Conservation (phyloP, 2,329 filamentous ascomycete species). For the Capronia coronata region DNA sequence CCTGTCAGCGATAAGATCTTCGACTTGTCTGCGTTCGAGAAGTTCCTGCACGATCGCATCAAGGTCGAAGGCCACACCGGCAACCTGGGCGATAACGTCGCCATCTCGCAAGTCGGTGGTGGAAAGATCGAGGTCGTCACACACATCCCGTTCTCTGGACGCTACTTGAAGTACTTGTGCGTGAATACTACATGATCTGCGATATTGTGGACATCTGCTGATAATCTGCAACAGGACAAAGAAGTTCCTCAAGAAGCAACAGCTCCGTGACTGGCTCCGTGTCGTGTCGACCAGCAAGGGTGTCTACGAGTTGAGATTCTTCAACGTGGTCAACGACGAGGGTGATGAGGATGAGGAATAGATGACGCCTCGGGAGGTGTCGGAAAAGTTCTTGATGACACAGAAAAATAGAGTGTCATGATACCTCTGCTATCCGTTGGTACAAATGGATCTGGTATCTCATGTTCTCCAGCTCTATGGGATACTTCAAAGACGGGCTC, state of each 20-base stretch:
- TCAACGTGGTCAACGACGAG: conserved; percentile 99
- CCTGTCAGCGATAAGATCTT: conserved; percentile 99
- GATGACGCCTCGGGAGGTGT: conserved; percentile 35
- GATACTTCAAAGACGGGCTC: conserved; percentile 60
- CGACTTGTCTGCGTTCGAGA: conserved; percentile 96
- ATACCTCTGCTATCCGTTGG: conserved; percentile 31
- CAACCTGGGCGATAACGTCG: conserved; percentile 90
- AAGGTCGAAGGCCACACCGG: conserved; percentile 98
- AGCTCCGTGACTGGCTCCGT: conserved; percentile 99
- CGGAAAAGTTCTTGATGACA: conserved; percentile 9
- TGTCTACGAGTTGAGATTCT: conserved; percentile 99
- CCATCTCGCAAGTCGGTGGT: conserved; percentile 84
- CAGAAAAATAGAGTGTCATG: conserved; percentile 1
- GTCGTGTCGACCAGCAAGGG: conserved; percentile 97
- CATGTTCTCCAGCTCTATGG: conserved; percentile 88
- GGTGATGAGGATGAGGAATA: conserved; percentile 98
- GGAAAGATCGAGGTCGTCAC: conserved; percentile 97
- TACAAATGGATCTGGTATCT: conserved; percentile 89
- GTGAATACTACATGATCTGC: conserved; percentile 35
- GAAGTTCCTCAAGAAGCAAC: conserved; percentile 99
- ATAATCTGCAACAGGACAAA: conserved; percentile 66
- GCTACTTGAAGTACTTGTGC: conserved; percentile 99
- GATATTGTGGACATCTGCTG: conserved; percentile 1
- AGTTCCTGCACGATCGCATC: conserved; percentile 99
- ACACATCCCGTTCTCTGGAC: conserved; percentile 95